phyloP scores from a whole-genome alignment of 352 stramenopile species.

The Pelagophyceae sp. region DNA sequence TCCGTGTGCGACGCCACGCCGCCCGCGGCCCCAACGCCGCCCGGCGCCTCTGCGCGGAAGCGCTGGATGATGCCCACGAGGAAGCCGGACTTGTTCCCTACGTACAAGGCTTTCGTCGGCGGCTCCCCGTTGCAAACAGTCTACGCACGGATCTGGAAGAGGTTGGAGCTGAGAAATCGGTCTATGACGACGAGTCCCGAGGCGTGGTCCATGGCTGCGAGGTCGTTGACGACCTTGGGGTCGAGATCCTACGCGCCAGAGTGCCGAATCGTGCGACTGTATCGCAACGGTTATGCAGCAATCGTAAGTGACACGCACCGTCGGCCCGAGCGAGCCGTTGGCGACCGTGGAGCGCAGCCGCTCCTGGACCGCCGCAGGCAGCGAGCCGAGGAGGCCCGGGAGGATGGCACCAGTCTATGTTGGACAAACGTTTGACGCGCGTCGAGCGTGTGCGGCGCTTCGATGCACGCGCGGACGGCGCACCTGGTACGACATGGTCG shows the following conservation, averaged over 20 bases:
- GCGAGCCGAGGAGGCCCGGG: background rate
- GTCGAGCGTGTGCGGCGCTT: background rate
- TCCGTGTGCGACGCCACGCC: background rate
- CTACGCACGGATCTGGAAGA: background rate
- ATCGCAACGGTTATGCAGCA: conserved; percentile 1
- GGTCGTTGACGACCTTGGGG: conserved; percentile 62
- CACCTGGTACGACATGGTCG: background rate
- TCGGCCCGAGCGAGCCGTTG: background rate
- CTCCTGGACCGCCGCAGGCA: background rate
- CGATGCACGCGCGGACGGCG: too few relatives aligned
- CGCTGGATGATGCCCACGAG: background rate
- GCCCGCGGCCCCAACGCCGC: background rate
- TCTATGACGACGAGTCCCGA: background rate
- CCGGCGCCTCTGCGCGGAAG: background rate
- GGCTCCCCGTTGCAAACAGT: background rate
- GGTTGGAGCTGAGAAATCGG: conserved; percentile 1
- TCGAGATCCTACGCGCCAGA: conserved; percentile 43
- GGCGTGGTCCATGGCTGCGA: background rate
- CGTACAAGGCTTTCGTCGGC: conserved; percentile 57
- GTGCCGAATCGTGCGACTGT: conserved; percentile 32
- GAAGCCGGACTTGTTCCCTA: conserved; percentile 15
- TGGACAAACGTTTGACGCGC: too few relatives aligned
- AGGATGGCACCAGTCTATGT: too few relatives aligned
- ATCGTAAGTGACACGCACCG: background rate
- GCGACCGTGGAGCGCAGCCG: background rate